Conservation (phyloP, 495 filamentous ascomycete species). For the Xylaria telfairii region DNA sequence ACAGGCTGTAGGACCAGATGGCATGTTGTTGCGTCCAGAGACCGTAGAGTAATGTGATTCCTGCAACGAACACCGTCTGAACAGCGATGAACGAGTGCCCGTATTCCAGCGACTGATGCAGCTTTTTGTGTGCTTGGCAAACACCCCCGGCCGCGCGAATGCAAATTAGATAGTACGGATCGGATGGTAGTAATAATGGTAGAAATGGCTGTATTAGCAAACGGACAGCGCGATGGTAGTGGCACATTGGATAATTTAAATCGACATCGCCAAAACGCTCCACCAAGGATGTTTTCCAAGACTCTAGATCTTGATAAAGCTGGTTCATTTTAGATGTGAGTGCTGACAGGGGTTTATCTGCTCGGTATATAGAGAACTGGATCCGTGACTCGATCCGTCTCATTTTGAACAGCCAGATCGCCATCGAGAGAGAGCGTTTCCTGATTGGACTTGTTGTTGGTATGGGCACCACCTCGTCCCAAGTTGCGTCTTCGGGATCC, state of each 20-base stretch:
- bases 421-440: slow-evolving; percentile 45
- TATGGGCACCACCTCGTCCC: not conserved
- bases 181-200: slow-evolving; percentile 53
- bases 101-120: slow-evolving; percentile 57
- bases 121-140: slow-evolving; percentile 60
- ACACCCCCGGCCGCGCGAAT: slow-evolving; percentile 58
- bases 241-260: slow-evolving; percentile 57
- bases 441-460: not conserved
- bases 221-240: slow-evolving; percentile 59
- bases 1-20: slow-evolving; percentile 60
- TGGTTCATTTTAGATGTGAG: slow-evolving; percentile 57
- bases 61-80: slow-evolving; percentile 62
- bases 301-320: slow-evolving; percentile 56
- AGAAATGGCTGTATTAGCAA: slow-evolving; percentile 61
- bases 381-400: slow-evolving; percentile 60
- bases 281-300: slow-evolving; percentile 56
- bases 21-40: slow-evolving; percentile 54
- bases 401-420: slow-evolving; percentile 57
- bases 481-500: slow-evolving; percentile 33
- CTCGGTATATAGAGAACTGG: slow-evolving; percentile 61
- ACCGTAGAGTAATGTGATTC: slow-evolving; percentile 59
- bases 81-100: slow-evolving; percentile 62
- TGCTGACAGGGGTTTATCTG: slow-evolving; percentile 54
- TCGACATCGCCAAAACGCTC: slow-evolving; percentile 47
- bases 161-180: slow-evolving; percentile 59